phyloP scores from a whole-genome alignment of 2,329 filamentous ascomycete species.

The Leptoxyphium fumago region DNA sequence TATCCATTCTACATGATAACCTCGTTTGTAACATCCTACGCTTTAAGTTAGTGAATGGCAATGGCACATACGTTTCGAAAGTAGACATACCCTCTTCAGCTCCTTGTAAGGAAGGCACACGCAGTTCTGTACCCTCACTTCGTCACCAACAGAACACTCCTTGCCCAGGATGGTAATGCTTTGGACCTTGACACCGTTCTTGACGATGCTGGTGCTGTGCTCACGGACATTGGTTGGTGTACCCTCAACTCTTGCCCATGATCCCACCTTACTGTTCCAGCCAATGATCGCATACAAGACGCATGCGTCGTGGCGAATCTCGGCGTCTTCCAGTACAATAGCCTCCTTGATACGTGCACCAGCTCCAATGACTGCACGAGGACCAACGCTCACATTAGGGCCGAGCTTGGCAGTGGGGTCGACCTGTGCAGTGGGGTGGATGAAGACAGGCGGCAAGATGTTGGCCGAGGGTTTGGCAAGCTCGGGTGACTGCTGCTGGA shows the following conservation, averaged over 20 bases:
- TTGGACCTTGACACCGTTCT: conserved; percentile 97
- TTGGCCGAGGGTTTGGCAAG: conserved; percentile 70
- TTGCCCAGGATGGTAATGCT: conserved; percentile 95
- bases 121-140: conserved; percentile 93
- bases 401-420: conserved; percentile 94
- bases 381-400: conserved; percentile 89
- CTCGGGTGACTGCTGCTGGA: conserved; percentile 68
- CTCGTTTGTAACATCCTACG: conserved; percentile 63
- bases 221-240: conserved; percentile 76
- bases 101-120: conserved; percentile 97
- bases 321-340: conserved; percentile 84
- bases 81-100: conserved; percentile 66
- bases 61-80: not conserved
- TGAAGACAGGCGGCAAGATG: conserved; percentile 85
- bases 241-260: conserved; percentile 96
- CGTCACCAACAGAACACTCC: conserved; percentile 85
- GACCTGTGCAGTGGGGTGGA: conserved; percentile 79
- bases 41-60: conserved; percentile 1
- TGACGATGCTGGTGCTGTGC: conserved; percentile 87
- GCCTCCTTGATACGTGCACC: conserved; percentile 90
- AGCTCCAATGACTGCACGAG: conserved; percentile 69
- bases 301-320: conserved; percentile 94
- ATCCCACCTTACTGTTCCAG: conserved; percentile 88
- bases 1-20: conserved; percentile 64
- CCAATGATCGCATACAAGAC: conserved; percentile 93